phyloP scores from a whole-genome alignment of 2,329 filamentous ascomycete species.

The Aureobasidium sp. region DNA sequence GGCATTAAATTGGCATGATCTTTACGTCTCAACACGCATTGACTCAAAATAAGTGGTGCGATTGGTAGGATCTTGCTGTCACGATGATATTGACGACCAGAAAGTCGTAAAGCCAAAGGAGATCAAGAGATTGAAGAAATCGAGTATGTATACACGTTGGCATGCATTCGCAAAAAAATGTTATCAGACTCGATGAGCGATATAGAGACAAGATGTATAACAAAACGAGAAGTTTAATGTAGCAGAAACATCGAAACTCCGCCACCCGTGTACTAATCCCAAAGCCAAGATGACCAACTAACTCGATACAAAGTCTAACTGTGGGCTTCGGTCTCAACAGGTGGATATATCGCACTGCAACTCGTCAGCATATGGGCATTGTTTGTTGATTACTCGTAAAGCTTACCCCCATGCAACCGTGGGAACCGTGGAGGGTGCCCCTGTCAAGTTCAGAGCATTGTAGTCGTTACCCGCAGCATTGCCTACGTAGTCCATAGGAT shows the following conservation, averaged over 20 bases:
- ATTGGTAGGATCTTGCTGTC: neutral
- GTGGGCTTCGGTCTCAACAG: neutral
- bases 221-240: neutral
- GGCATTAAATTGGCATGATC: neutral
- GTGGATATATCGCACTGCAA: conserved; percentile 3
- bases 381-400: no score
- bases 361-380: neutral
- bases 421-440: conserved; percentile 25
- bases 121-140: neutral
- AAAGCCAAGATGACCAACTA: neutral
- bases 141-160: neutral
- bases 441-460: conserved; percentile 54
- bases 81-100: neutral
- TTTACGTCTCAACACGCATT: no score
- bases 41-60: neutral
- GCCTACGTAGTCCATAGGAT: conserved; percentile 46
- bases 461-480: conserved; percentile 68
- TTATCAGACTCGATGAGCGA: neutral
- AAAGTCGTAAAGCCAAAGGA: neutral
- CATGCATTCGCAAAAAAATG: neutral
- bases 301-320: neutral
- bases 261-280: neutral
- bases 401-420: conserved; percentile 2
- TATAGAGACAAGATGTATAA: neutral
- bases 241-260: neutral